A percentile compares a stretch with the other conserved stretches of the same genome.
These are phyloP conservation scores for Persicaria maculosa DNA, from an alignment of 148 eudicot genomes.

Conservation along the genomic window DNA sequence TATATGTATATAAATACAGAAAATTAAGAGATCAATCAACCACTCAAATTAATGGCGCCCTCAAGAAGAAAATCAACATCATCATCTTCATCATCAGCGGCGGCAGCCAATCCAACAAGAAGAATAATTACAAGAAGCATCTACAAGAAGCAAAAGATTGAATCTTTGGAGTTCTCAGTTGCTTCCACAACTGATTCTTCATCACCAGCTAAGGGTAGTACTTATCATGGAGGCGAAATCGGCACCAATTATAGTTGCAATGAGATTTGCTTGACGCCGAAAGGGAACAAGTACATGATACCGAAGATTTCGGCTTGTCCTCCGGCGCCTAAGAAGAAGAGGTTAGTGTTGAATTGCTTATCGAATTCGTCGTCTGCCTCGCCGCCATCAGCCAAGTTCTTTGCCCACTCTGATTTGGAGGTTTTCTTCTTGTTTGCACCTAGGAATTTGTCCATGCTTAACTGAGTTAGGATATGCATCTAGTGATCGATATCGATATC, in stretches of 20 bases:
- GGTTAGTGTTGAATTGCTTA: slow-evolving; percentile 7
- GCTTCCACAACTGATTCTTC: not conserved
- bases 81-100: not conserved
- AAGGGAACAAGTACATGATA: slow-evolving; percentile 36
- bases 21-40: not conserved
- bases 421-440: slow-evolving; percentile 40
- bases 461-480: not conserved
- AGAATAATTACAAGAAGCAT: slow-evolving; percentile 33
- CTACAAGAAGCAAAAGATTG: slow-evolving; percentile 24
- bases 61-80: slow-evolving; percentile 19
- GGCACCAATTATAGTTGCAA: not conserved
- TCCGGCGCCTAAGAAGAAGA: slow-evolving; percentile 53
- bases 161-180: slow-evolving; percentile 2
- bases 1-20: not conserved
- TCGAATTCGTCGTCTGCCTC: slow-evolving; percentile 18
- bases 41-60: slow-evolving; percentile 5
- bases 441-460: slow-evolving; percentile 27
- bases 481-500: too few species aligned
- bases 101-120: not conserved
- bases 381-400: slow-evolving; percentile 33
- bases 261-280: slow-evolving; percentile 38
- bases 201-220: not conserved
- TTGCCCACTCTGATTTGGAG: slow-evolving; percentile 48
- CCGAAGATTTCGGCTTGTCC: slow-evolving; percentile 53
- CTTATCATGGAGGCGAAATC: not conserved